A percentile compares a stretch with the other conserved stretches of the same genome.
phyloP scores from a whole-genome alignment of 805 yeast genomes.

The Lipomyces yamadae region DNA sequence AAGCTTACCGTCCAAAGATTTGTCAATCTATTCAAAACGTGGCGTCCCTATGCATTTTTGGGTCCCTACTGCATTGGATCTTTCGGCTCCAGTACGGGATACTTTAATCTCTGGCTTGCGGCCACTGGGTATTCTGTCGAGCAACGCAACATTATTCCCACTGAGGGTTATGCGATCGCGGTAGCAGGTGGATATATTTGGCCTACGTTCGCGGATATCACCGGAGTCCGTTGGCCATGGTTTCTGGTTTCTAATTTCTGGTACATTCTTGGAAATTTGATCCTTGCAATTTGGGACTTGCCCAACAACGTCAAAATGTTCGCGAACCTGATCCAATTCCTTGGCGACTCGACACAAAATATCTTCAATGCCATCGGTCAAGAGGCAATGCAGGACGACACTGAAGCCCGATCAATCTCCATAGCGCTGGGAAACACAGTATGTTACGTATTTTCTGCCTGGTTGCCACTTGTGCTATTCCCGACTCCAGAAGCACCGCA shows the following conservation, averaged over 20 bases:
- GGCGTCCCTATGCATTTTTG: slow-evolving; percentile 33
- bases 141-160: slow-evolving; percentile 45
- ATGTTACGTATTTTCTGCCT: slow-evolving; percentile 46
- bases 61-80: slow-evolving; percentile 29
- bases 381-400: slow-evolving; percentile 41
- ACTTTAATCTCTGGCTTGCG: slow-evolving; percentile 44
- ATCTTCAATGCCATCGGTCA: slow-evolving; percentile 38
- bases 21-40: slow-evolving; percentile 17
- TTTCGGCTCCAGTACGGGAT: slow-evolving; percentile 28
- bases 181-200: slow-evolving; percentile 42
- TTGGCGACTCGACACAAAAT: slow-evolving; percentile 27
- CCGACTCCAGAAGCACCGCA: slow-evolving; percentile 47
- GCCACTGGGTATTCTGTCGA: slow-evolving; percentile 41
- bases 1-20: slow-evolving; percentile 22
- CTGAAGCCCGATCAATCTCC: slow-evolving; percentile 42
- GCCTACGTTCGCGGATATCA: slow-evolving; percentile 44
- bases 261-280: slow-evolving; percentile 24
- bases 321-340: slow-evolving; percentile 23
- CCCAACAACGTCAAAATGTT: slow-evolving; percentile 21
- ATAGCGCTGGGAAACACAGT: slow-evolving; percentile 45
- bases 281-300: slow-evolving; percentile 32
- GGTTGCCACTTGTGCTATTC: slow-evolving; percentile 47
- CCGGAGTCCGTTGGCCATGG: slow-evolving; percentile 43
- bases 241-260: slow-evolving; percentile 25
- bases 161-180: slow-evolving; percentile 44